These are phyloP conservation scores for Toxicodendron radicans DNA, from an alignment of 345 rosid species.

Conservation along the genomic window DNA sequence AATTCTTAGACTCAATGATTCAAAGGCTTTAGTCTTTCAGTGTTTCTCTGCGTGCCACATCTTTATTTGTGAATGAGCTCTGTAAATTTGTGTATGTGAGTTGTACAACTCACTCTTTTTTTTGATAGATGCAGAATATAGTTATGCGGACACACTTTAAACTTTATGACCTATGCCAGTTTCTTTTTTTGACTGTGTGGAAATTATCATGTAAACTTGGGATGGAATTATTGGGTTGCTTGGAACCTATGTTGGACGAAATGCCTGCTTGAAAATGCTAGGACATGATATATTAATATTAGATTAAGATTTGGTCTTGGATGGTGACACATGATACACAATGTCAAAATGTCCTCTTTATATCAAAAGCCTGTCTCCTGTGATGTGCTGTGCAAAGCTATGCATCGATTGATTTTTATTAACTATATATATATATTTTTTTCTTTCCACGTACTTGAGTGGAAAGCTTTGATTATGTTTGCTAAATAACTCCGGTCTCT, in stretches of 20 bases:
- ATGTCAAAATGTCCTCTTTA: background rate
- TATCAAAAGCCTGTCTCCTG: constrained; percentile 1
- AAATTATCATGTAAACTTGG: background rate
- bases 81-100: background rate
- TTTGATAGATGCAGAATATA: background rate
- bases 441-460: constrained; percentile 19
- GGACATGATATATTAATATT: background rate
- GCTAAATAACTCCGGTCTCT: constrained; percentile 22
- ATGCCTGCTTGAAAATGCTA: background rate
- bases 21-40: background rate
- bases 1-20: background rate
- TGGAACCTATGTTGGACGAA: background rate
- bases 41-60: background rate
- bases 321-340: background rate
- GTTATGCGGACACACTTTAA: background rate
- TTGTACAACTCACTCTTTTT: background rate
- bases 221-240: background rate
- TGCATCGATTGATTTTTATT: background rate
- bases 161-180: background rate
- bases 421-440: background rate
- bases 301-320: background rate
- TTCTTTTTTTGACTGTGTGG: background rate
- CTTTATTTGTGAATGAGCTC: background rate
- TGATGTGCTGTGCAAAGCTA: background rate
- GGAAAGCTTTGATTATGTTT: constrained; percentile 16